phyloP scores from a whole-genome alignment of 306 rosid species.

The Comarum palustre region DNA sequence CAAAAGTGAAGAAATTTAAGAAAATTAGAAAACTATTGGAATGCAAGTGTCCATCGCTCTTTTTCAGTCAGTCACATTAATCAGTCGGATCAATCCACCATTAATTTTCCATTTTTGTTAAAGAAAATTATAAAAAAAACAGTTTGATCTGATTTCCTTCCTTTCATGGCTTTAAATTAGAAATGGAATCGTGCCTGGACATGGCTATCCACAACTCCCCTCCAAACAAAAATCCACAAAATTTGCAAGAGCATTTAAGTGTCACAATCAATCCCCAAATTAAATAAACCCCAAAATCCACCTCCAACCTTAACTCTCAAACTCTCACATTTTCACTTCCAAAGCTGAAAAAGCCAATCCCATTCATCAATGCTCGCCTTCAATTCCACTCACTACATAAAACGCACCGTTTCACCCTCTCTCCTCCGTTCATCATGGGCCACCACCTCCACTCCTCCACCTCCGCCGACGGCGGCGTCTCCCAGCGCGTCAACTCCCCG shows the following conservation, averaged over 20 bases:
- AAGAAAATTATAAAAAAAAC: no score
- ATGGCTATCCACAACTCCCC: neutral
- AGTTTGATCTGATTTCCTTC: no score
- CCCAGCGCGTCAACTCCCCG: constrained; percentile 87
- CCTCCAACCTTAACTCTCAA: neutral
- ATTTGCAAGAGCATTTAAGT: neutral
- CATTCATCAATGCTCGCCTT: constrained; percentile 11
- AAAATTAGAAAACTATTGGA: no score
- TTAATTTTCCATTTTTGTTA: no score
- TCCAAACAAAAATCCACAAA: neutral
- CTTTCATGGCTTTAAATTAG: neutral
- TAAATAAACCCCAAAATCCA: neutral
- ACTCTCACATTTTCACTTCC: neutral
- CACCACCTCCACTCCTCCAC: constrained; percentile 51
- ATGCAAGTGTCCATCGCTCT: no score
- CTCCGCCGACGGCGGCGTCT: constrained; percentile 77
- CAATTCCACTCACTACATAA: neutral
- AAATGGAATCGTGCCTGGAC: neutral
- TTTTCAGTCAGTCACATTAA: no score
- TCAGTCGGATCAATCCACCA: no score
- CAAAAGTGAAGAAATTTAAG: no score
- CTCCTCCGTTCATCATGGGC: constrained; percentile 43
- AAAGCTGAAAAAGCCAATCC: constrained; percentile 15
- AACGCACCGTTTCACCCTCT: neutral
- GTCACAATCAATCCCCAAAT: neutral